These are phyloP conservation scores for Gentiana dahurica DNA, from an alignment of 257 asterid genomes.

Conservation along the genomic window DNA sequence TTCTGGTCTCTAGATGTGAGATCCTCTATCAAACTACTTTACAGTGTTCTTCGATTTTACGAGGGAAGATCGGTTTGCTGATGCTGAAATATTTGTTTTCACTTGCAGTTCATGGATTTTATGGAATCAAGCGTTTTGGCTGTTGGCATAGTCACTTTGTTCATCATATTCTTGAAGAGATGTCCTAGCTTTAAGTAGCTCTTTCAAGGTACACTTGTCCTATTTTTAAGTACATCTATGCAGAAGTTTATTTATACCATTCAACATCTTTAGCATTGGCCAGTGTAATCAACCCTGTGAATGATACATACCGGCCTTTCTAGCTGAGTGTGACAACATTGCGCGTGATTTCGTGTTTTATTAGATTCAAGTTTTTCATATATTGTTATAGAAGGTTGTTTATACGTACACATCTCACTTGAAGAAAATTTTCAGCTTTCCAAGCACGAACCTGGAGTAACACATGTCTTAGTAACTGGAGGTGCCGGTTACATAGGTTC, in stretches of 20 bases:
- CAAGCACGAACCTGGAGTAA: slow-evolving; percentile 60
- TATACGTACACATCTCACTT: no score
- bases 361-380: no score
- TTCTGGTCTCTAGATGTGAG: no score
- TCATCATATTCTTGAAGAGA: slow-evolving; percentile 31
- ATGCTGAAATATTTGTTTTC: background rate
- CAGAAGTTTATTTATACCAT: background rate
- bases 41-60: no score
- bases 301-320: no score
- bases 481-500: slow-evolving; percentile 95
- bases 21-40: no score
- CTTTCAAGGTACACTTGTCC: slow-evolving; percentile 37
- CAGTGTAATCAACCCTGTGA: no score
- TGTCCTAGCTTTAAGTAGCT: slow-evolving; percentile 21
- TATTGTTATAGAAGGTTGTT: no score
- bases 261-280: background rate
- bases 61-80: no score
- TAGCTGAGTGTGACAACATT: no score
- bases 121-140: slow-evolving; percentile 40
- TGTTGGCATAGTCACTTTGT: slow-evolving; percentile 45
- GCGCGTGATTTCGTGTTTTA: no score
- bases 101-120: slow-evolving; percentile 51
- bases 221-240: background rate
- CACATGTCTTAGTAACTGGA: slow-evolving; percentile 83
- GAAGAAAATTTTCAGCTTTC: slow-evolving; percentile 39